Percentiles rank a stretch among this genome's conserved stretches.
phyloP scores from a whole-genome alignment of 306 rosid species.

The Oemleria cerasiformis region DNA sequence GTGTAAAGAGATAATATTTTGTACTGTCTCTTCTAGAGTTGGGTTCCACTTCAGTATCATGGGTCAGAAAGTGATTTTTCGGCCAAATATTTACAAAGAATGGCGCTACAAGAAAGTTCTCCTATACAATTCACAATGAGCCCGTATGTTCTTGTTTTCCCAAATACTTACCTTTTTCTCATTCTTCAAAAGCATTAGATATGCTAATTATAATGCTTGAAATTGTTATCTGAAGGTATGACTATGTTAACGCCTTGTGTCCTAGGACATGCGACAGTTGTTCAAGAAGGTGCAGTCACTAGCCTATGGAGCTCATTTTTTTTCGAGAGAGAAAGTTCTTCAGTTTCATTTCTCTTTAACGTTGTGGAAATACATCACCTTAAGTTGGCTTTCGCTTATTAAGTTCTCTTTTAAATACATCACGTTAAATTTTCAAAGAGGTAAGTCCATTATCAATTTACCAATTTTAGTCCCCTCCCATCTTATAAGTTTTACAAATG shows the following conservation, averaged over 20 bases:
- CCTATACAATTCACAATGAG: conserved; percentile 67
- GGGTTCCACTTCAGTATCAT: conserved; percentile 88
- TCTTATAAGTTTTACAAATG: background rate
- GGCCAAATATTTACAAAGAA: conserved; percentile 57
- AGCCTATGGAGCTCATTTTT: background rate
- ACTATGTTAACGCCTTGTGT: conserved; percentile 69
- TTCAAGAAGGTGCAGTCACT: conserved; percentile 54
- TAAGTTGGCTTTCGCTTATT: background rate
- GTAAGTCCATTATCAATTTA: background rate
- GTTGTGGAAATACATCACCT: background rate
- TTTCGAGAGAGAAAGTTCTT: conserved; percentile 13
- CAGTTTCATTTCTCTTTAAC: background rate
- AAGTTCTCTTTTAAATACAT: background rate
- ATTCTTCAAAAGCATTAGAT: background rate
- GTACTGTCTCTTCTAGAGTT: conserved; percentile 42
- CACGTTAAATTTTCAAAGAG: background rate
- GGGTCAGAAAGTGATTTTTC: conserved; percentile 69
- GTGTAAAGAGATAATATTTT: background rate
- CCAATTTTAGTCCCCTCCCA: background rate
- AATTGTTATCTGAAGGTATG: conserved; percentile 46
- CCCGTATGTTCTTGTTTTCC: conserved; percentile 46
- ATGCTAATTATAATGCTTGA: conserved; percentile 15
- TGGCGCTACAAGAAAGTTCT: conserved; percentile 54
- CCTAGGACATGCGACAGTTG: conserved; percentile 58
- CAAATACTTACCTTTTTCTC: background rate